Percentiles rank a stretch among this genome's conserved stretches.
Evolutionary conservation across 2,329 filamentous ascomycete species (phyloP).

Genomic region (Colletotrichum aenigma): DNA sequence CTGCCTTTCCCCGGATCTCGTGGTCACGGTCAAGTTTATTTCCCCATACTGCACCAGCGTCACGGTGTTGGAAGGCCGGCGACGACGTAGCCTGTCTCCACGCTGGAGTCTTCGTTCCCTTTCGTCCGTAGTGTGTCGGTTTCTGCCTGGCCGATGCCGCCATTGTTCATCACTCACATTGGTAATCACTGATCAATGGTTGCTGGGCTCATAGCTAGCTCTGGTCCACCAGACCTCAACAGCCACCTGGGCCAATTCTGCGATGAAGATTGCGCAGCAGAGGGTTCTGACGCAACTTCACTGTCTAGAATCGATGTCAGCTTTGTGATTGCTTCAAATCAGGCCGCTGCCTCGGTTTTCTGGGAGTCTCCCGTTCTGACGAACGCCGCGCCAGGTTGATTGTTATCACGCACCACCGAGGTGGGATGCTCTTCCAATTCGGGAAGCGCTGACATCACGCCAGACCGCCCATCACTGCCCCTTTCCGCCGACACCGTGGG

Average conservation of each 20-base stretch:
- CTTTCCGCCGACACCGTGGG: neutral
- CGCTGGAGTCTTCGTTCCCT: neutral
- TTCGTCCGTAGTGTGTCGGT: neutral
- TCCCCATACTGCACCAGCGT: conserved; percentile 5
- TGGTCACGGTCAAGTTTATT: neutral
- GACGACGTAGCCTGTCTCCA: neutral
- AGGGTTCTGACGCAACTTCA: neutral
- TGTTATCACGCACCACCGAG: neutral
- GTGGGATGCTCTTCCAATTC: conserved; percentile 4
- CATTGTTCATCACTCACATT: neutral
- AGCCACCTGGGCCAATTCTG: neutral
- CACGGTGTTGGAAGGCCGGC: neutral
- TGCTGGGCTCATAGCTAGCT: neutral
- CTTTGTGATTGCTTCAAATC: neutral
- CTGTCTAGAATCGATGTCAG: neutral
- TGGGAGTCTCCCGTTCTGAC: neutral
- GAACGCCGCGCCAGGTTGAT: neutral
- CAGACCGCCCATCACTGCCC: conserved; percentile 4
- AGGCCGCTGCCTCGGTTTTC: neutral
- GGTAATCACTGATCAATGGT: neutral
- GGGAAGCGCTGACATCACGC: neutral
- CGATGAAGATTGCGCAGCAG: neutral
- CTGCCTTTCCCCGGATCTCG: conserved; percentile 6
- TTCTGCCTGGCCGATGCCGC: neutral
- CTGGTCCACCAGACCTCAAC: neutral